Evolutionary conservation across 2,329 filamentous ascomycete genomes (phyloP), one percentile per base, ranked within the genome.

Genomic region (Pyrenophora tritici-repentis): DNA sequence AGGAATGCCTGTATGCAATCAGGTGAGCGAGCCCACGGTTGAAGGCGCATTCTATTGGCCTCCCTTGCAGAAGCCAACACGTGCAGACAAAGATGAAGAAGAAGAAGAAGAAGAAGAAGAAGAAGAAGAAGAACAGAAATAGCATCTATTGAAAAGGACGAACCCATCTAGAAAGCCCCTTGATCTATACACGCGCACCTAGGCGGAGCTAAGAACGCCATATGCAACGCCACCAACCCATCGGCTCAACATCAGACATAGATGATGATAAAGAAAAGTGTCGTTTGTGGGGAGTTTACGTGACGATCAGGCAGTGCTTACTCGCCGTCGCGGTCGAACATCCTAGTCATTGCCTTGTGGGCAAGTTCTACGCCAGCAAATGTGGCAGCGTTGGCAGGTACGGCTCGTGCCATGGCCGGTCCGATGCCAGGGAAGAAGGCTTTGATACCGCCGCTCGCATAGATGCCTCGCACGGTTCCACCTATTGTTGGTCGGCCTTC

Each of bases 381-480:
- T 2, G 94, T 97, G 26, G 94, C 94, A 2, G 94, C 94, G 72
- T 99, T 99, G 8, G 94, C 94, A 6, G 94, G 94, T 36, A 97
- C 91, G 4, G 94, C 94, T 75, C 94, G 86, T 9, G 91, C 89
- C 72, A 99, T 82, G 3, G 94, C 94, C 2, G 94, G 94, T 0
- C 90, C 93, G 63, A 99, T 91, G 18, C 94, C 94, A 5, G 94
- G 94, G 84, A 99, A 99, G 80, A 99, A 99, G 2, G 94, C 92
- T 78, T 87, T 91, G 68, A 89, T 74, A 3, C 94, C 94, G 26
- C 93, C 92, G 66, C 80, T 86, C 31, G 80, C 86, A 71, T 96
- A 96, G n/a, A 99, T 80, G 47, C 91, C 85, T 59, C 84, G 82
- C 43, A 99, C 84, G 26, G 94, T 90, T 6, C 89, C 86, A 13